phyloP scores from a whole-genome alignment of 2,329 filamentous ascomycete species.

The Mariannaea elegans region DNA sequence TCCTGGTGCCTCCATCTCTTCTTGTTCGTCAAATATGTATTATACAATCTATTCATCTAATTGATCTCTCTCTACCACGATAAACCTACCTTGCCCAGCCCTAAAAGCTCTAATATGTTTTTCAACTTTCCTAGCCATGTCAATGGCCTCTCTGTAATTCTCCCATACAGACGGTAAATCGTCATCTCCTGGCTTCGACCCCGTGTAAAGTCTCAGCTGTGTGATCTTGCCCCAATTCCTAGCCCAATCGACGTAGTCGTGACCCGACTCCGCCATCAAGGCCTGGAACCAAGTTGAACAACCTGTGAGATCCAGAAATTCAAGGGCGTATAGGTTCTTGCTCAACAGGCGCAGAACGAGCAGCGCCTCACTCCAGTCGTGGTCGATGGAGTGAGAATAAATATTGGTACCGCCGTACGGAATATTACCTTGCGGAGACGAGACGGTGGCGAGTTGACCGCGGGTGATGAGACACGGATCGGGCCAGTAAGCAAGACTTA shows the following conservation, averaged over 20 bases:
- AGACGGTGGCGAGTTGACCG: constrained; percentile 57
- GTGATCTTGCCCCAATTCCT: constrained; percentile 63
- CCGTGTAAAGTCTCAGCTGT: constrained; percentile 54
- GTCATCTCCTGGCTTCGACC: constrained; percentile 51
- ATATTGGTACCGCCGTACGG: constrained; percentile 64
- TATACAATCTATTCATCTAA: constrained; percentile 29
- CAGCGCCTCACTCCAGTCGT: constrained; percentile 68
- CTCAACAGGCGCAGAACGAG: constrained; percentile 64
- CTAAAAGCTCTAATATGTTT: constrained; percentile 56
- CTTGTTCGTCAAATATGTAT: neutral
- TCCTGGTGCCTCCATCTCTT: neutral
- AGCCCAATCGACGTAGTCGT: constrained; percentile 63
- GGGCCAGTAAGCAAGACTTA: constrained; percentile 71
- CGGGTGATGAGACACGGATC: constrained; percentile 66
- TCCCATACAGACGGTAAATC: constrained; percentile 45
- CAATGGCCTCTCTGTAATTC: constrained; percentile 47
- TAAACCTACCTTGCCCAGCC: constrained; percentile 58
- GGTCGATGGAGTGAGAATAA: constrained; percentile 66
- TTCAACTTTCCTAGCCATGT: constrained; percentile 54
- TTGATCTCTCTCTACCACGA: constrained; percentile 57
- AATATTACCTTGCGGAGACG: constrained; percentile 54
- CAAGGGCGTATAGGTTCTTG: constrained; percentile 63
- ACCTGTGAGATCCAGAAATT: constrained; percentile 69
- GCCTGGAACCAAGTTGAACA: constrained; percentile 65
- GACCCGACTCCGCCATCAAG: constrained; percentile 52